These are phyloP conservation scores for Thymus quinquecostatus DNA, from an alignment of 257 asterid genomes.

Conservation along the genomic window DNA sequence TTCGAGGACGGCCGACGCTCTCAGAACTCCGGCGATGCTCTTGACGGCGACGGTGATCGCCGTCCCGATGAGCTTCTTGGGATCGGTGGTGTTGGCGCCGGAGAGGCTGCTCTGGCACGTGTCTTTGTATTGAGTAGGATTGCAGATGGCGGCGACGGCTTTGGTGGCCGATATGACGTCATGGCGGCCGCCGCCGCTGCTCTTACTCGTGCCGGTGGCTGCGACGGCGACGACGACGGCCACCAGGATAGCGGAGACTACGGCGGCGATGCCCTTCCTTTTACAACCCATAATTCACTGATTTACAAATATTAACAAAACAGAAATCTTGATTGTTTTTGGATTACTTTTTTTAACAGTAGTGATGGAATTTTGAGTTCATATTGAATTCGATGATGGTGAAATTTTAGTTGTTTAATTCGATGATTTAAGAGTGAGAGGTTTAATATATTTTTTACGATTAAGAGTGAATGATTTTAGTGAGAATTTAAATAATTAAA, in stretches of 20 bases:
- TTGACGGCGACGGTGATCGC: constrained; percentile 47
- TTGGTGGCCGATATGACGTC: constrained; percentile 17
- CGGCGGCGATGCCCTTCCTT: constrained; percentile 35
- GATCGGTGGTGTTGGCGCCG: constrained; percentile 54
- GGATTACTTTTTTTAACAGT: not conserved
- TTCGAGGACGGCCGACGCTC: constrained; percentile 40
- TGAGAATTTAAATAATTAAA: not conserved
- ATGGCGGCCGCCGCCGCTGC: not conserved
- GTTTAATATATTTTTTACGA: not conserved
- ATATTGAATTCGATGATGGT: not conserved
- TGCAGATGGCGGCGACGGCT: constrained; percentile 56
- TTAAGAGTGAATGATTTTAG: not conserved
- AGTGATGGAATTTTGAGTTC: not conserved
- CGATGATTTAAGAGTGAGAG: not conserved
- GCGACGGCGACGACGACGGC: constrained; percentile 47
- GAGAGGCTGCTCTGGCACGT: constrained; percentile 55
- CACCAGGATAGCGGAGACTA: constrained; percentile 13
- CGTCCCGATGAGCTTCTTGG: constrained; percentile 53
- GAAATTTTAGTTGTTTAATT: not conserved
- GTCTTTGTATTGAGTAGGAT: constrained; percentile 61
- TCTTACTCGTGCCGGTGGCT: not conserved
- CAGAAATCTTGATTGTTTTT: not conserved
- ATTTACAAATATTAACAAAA: too few relatives aligned
- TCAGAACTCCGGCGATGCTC: constrained; percentile 38
- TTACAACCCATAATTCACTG: not conserved